These are phyloP conservation scores for Raphanus sativus DNA, from an alignment of 345 rosid genomes.

Conservation along the genomic window DNA sequence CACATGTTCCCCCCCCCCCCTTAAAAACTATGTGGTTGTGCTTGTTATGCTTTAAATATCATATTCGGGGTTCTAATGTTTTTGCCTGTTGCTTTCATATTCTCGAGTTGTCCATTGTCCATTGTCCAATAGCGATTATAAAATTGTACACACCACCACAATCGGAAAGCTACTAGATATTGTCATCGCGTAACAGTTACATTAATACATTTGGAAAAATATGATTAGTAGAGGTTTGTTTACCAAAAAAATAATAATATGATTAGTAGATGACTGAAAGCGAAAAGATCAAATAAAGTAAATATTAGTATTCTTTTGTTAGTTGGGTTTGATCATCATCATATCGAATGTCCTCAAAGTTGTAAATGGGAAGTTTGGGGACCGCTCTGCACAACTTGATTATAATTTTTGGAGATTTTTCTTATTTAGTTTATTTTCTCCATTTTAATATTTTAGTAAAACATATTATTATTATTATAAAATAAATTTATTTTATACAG, in stretches of 20 bases:
- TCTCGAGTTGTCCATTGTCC: slow-evolving; percentile 23
- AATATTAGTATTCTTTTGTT: slow-evolving; percentile 17
- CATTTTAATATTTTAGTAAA: background rate
- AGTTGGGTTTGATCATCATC: slow-evolving; percentile 26
- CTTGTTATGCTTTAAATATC: slow-evolving; percentile 25
- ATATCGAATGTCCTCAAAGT: slow-evolving; percentile 14
- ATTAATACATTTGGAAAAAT: slow-evolving; percentile 28
- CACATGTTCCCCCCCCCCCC: background rate
- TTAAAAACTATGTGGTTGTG: slow-evolving; percentile 24
- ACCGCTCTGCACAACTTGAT: background rate
- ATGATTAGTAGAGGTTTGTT: slow-evolving; percentile 31
- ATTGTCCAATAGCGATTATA: slow-evolving; percentile 22
- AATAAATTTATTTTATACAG: background rate
- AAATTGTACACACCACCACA: slow-evolving; percentile 38
- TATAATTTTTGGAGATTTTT: background rate
- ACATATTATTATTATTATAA: background rate
- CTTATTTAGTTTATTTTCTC: background rate
- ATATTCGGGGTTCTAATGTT: slow-evolving; percentile 26
- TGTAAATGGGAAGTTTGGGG: background rate
- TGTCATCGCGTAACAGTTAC: background rate
- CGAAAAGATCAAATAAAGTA: background rate
- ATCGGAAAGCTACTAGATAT: slow-evolving; percentile 27
- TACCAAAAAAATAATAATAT: background rate
- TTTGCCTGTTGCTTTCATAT: slow-evolving; percentile 34
- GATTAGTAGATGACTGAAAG: slow-evolving; percentile 32